Base-by-base conservation (phyloP, 2,329 filamentous ascomycete species). In the Alternaria hordeiaustralica region DNA sequence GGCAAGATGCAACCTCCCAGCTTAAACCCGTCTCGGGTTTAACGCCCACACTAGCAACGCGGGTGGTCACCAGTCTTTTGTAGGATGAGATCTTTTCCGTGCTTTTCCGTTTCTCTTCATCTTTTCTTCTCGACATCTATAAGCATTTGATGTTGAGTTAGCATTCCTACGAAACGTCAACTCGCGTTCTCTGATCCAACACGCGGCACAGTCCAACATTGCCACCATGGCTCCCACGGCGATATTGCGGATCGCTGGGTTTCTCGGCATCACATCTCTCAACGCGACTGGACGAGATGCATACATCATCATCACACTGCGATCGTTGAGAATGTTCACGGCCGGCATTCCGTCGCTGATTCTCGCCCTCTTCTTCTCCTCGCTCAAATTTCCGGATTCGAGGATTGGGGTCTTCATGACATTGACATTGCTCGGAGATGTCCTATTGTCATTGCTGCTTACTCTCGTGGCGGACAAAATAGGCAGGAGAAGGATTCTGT, bases 241-340 rank as follows among this genome's bases (percentile, higher is more conserved):
- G 36, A 28, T 74, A 47, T 64, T 68, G 15, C 72, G 71, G 30
- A 61, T 76, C 41, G 55, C 74, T 26, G 46, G 55, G 13, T 79
- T 78, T 47, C 71, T 80, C 28, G 78, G 78, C 18, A 58, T 78
- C 23, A 68, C 69, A 25, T 77, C 77, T 18, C 65, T 79, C 47
- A 69, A 71, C 47, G 70, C 71, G n/a, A 76, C 75, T 9, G 77
- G 77, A 63, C 64, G 67, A 46, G 78, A 80, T 74, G 78, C 77
- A 18, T 79, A 79, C 60, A 71, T 81, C 47, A 77, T 81, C 54
- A 88, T 89, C 67, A 67, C 65, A 5, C 64, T 78, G 25, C 75
- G 77, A 30, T 75, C 70, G 15, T 51, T 77, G 26, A 75, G 77
- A 63, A 78, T 79, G 76, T 78, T 79, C 61, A 72, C 71, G 2